Evolutionary conservation across 2,329 filamentous ascomycete species (phyloP).

Genomic region (Verticillium alfalfae): DNA sequence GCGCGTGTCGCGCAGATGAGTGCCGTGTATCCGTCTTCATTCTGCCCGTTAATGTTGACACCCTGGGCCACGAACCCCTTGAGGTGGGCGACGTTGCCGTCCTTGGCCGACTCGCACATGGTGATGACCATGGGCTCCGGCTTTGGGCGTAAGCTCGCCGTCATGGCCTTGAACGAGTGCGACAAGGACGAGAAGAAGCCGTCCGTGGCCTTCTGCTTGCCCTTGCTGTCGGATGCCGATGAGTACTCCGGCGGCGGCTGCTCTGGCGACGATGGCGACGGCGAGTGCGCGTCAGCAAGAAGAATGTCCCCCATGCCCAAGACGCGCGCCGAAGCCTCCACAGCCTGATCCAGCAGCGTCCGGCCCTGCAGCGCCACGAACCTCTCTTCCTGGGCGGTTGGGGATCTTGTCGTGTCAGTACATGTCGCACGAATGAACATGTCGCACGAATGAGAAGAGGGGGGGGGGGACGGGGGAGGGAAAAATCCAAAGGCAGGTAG

Average conservation of each 20-base stretch:
- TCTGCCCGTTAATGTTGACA: constrained; percentile 27
- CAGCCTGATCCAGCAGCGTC: constrained; percentile 3
- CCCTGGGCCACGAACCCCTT: constrained; percentile 25
- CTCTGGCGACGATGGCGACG: not conserved
- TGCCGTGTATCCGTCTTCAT: constrained; percentile 26
- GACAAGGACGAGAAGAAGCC: constrained; percentile 21
- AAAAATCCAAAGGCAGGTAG: no score
- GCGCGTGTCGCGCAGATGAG: constrained; percentile 26
- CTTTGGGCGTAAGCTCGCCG: constrained; percentile 22
- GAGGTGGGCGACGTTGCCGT: constrained; percentile 26
- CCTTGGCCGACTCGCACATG: constrained; percentile 25
- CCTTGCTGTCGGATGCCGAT: not conserved
- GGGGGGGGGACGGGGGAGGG: no score
- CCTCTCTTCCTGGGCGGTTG: constrained; percentile 4
- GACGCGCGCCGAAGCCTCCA: constrained; percentile 6
- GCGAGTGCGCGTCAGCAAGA: not conserved
- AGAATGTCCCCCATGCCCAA: constrained; percentile 1
- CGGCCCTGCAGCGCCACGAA: constrained; percentile 6
- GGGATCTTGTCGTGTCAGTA: constrained; percentile 1
- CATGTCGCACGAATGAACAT: no score
- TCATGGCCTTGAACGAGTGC: constrained; percentile 28
- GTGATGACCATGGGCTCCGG: constrained; percentile 29
- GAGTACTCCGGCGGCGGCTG: not conserved
- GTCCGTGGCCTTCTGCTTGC: constrained; percentile 7
- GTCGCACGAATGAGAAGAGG: no score